Evolutionary conservation across 306 rosid species (phyloP), one percentile per base, ranked within the genome.

Genomic region (Gastrolobium bilobum): DNA sequence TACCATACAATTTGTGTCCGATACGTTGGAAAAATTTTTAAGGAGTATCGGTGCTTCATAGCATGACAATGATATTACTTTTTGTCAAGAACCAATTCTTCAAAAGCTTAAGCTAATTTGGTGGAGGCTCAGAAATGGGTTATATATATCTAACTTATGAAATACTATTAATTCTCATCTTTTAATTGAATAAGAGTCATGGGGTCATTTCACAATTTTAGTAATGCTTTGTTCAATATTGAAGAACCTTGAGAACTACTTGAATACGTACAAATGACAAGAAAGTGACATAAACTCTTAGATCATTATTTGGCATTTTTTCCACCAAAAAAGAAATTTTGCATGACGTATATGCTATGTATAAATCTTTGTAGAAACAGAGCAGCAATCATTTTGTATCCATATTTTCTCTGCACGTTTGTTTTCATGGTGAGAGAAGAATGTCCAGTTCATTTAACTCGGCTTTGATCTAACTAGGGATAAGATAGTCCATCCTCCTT

Each of bases 361-460:
- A 15, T 58, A 47, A 58, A 59, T 4, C n/a, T 15, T 56, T 13
- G 4, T 44, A 42, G 63, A 58, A 58, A 34, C 37, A 30, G 44
- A 58, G 47, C 31, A 5, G 34, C 47, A 38, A 68, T 31, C 46
- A 68, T 48, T 29, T 69, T 47, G 38, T 44, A 39, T 15, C 34
- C 51, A 33, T 37, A 43, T 56, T 57, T 78, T 59, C 20, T 46
- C 53, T 59, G 43, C 37, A 50, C 60, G 72, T 66, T 79, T n/a
- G 53, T 60, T 60, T 51, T 71, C 61, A 11, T 50, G 30, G 39
- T 30, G 43, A 54, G 37, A 62, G 72, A 50, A 52, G 54, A n/a
- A 58, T n/a, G 3, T 2, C 20, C 57, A 20, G 8, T 34, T 58
- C 62, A n/a, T 54, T 30, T 71, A 5, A 75, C 33, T 75, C 26